phyloP scores from a whole-genome alignment of 1,284 basidiomycete species.

The Volvariella volvacea region DNA sequence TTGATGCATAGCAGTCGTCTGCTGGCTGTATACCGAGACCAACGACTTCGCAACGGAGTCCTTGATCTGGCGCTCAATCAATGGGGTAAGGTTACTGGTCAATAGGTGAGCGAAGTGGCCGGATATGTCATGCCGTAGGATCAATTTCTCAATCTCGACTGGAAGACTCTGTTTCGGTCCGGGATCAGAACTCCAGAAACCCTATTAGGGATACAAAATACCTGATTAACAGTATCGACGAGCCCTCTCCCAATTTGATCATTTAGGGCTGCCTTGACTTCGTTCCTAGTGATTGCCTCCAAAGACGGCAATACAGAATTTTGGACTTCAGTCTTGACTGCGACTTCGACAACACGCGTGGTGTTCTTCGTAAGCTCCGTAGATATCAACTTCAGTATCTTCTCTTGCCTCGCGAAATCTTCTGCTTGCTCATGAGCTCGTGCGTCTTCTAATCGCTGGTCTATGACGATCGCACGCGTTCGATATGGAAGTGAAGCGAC shows the following conservation, averaged over 20 bases:
- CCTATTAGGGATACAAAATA: slow-evolving; percentile 19
- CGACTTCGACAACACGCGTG: slow-evolving; percentile 76
- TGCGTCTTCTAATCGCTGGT: slow-evolving; percentile 74
- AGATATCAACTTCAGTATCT: slow-evolving; percentile 79
- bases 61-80: slow-evolving; percentile 75
- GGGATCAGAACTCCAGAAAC: slow-evolving; percentile 8
- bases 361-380: slow-evolving; percentile 80
- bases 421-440: slow-evolving; percentile 68
- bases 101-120: slow-evolving; percentile 68
- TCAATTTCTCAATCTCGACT: slow-evolving; percentile 66
- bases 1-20: slow-evolving; percentile 67
- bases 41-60: slow-evolving; percentile 68
- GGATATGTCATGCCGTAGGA: slow-evolving; percentile 70
- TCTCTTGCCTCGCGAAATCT: slow-evolving; percentile 78
- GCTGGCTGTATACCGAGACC: slow-evolving; percentile 65
- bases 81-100: slow-evolving; percentile 57
- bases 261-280: slow-evolving; percentile 68
- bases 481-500: slow-evolving; percentile 1
- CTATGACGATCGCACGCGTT: slow-evolving; percentile 27
- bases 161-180: slow-evolving; percentile 56
- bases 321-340: slow-evolving; percentile 75
- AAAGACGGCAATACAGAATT: slow-evolving; percentile 74
- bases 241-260: slow-evolving; percentile 69
- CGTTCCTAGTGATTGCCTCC: slow-evolving; percentile 70
- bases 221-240: slow-evolving; percentile 65